Evolutionary conservation across 192 early-diverging fungal species (phyloP).

Genomic region (Lunasporangiospora selenospora): DNA sequence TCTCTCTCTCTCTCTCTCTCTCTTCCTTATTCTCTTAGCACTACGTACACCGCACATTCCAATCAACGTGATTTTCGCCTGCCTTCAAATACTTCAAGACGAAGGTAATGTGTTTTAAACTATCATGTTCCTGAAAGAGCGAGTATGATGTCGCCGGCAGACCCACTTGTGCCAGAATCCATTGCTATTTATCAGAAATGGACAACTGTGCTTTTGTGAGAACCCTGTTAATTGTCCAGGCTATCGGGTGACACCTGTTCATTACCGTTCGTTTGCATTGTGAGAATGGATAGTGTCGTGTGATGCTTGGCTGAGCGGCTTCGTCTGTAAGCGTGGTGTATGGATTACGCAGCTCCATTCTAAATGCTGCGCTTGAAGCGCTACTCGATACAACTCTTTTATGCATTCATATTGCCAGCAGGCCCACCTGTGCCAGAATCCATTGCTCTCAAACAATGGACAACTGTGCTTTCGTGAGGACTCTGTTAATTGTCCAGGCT

Average conservation of each 20-base stretch:
- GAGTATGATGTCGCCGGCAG: conserved; percentile 9
- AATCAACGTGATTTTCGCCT: too few relatives aligned
- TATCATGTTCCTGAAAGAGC: too few relatives aligned
- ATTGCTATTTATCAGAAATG: background rate
- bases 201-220: conserved; percentile 9
- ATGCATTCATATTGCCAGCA: too few relatives aligned
- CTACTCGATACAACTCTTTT: too few relatives aligned
- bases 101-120: too few relatives aligned
- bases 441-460: conserved; percentile 1
- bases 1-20: too few relatives aligned
- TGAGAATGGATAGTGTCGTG: conserved; percentile 11
- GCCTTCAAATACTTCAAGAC: too few relatives aligned
- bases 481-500: conserved; percentile 15
- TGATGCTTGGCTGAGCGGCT: too few relatives aligned
- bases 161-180: conserved; percentile 15
- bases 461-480: conserved; percentile 11
- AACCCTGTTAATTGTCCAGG: conserved; percentile 15
- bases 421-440: conserved; percentile 16
- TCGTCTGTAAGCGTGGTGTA: too few relatives aligned
- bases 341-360: conserved; percentile 11
- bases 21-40: too few relatives aligned
- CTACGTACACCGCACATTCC: too few relatives aligned
- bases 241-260: conserved; percentile 19
- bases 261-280: conserved; percentile 15
- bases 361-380: conserved; percentile 10